Evolutionary conservation across 148 eudicot species (phyloP).

Genomic region (Drosera capensis): DNA sequence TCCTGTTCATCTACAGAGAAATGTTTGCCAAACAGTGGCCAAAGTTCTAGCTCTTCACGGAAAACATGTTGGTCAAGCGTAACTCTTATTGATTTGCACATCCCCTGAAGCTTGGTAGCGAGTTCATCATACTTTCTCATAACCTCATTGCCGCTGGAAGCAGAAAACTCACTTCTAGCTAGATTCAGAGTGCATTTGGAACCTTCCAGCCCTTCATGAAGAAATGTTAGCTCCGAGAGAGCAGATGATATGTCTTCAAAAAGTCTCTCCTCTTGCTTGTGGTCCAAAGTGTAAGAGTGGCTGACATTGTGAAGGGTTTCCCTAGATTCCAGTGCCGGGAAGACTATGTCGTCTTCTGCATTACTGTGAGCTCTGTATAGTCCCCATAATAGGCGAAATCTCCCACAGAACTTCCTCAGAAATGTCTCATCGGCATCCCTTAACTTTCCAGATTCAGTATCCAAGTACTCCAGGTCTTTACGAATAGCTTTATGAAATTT

Average conservation of each 20-base stretch:
- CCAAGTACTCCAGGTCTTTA: slow-evolving; percentile 91
- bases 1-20: slow-evolving; percentile 93
- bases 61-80: slow-evolving; percentile 86
- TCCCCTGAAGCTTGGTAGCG: slow-evolving; percentile 80
- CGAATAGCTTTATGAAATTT: slow-evolving; percentile 91
- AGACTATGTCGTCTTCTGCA: slow-evolving; percentile 95
- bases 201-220: slow-evolving; percentile 28
- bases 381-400: slow-evolving; percentile 87
- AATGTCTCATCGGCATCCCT: slow-evolving; percentile 55
- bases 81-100: slow-evolving; percentile 93
- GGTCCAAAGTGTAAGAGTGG: slow-evolving; percentile 97
- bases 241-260: slow-evolving; percentile 85
- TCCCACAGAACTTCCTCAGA: slow-evolving; percentile 77
- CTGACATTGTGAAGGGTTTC: slow-evolving; percentile 95
- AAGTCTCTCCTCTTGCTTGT: slow-evolving; percentile 87
- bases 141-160: slow-evolving; percentile 22
- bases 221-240: slow-evolving; percentile 51
- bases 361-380: slow-evolving; percentile 92
- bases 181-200: slow-evolving; percentile 14
- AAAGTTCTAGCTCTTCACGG: slow-evolving; percentile 90
- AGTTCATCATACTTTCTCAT: slow-evolving; percentile 55
- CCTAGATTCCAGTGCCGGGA: slow-evolving; percentile 87
- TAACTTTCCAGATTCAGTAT: slow-evolving; percentile 83
- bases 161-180: slow-evolving; percentile 12
- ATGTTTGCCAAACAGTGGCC: slow-evolving; percentile 90